phyloP scores from a whole-genome alignment of 169 alveolate species.

The Cyclospora cayetanensis region DNA sequence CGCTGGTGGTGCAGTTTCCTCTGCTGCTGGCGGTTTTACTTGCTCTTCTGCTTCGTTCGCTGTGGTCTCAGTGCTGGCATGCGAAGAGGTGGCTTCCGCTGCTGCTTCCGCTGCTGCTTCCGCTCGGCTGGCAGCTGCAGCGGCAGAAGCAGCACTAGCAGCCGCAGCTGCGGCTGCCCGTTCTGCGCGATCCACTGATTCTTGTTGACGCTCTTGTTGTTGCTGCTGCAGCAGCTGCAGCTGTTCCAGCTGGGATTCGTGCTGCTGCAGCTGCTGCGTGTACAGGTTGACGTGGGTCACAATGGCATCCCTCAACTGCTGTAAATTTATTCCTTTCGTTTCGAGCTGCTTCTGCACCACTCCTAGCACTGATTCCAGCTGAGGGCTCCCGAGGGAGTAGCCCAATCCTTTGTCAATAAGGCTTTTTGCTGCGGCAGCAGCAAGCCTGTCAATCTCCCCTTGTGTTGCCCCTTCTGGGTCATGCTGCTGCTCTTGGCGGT shows the following conservation, averaged over 20 bases:
- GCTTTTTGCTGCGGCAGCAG: constrained; percentile 8
- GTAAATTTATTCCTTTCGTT: neutral
- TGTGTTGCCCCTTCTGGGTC: neutral
- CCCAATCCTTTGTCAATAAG: neutral
- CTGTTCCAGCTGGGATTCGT: constrained; percentile 5
- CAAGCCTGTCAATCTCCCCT: neutral
- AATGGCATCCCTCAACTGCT: neutral
- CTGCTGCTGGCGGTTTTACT: neutral
- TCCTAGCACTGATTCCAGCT: neutral
- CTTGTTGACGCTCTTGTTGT: neutral
- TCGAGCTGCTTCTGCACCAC: neutral
- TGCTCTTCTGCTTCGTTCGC: neutral
- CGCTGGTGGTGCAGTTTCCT: neutral
- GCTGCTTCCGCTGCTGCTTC: neutral
- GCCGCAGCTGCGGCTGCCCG: constrained; percentile 48
- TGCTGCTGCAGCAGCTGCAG: constrained; percentile 38
- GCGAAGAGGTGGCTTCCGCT: neutral
- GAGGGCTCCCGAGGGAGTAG: neutral
- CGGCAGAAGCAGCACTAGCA: constrained; percentile 37
- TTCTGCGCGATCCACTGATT: neutral
- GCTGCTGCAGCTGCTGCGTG: constrained; percentile 27
- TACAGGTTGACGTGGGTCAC: neutral
- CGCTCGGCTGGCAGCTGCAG: constrained; percentile 19
- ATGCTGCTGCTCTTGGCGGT: constrained; percentile 44
- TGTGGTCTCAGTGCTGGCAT: neutral